A percentile compares a stretch with the other conserved stretches of the same genome.
Conservation (phyloP, 179 eudicot species). For the Drosera spatulata region DNA sequence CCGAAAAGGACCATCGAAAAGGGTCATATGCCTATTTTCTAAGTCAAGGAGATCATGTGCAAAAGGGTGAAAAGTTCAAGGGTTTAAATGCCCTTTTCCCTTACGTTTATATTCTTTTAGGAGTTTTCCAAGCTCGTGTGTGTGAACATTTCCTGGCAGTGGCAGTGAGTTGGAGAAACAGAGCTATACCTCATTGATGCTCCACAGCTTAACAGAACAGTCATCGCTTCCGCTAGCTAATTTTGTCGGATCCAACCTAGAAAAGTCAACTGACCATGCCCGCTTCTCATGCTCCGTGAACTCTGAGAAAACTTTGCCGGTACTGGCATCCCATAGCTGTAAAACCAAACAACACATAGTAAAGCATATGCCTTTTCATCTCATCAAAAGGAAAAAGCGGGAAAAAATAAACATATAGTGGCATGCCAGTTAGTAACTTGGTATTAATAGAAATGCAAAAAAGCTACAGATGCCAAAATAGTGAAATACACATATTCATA, state of each 20-base stretch:
- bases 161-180: background rate
- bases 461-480: no score
- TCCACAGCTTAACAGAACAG: slow-evolving; percentile 85
- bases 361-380: background rate
- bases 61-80: no score
- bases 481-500: no score
- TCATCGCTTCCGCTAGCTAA: slow-evolving; percentile 98
- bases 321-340: slow-evolving; percentile 95
- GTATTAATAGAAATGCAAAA: no score
- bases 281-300: slow-evolving; percentile 63
- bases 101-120: background rate
- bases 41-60: no score
- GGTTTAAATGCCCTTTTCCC: no score
- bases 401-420: no score
- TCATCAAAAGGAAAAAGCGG: no score
- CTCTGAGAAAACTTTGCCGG: slow-evolving; percentile 62
- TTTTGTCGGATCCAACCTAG: slow-evolving; percentile 76
- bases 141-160: background rate
- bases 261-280: slow-evolving; percentile 99
- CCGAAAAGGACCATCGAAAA: no score
- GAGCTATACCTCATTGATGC: slow-evolving; percentile 60
- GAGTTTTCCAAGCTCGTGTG: background rate
- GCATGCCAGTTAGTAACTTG: no score
- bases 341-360: slow-evolving; percentile 8
- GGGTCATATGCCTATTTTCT: no score